These are phyloP conservation scores for Suillus sp. DNA, from an alignment of 768 basidiomycete species.

Conservation along the genomic window DNA sequence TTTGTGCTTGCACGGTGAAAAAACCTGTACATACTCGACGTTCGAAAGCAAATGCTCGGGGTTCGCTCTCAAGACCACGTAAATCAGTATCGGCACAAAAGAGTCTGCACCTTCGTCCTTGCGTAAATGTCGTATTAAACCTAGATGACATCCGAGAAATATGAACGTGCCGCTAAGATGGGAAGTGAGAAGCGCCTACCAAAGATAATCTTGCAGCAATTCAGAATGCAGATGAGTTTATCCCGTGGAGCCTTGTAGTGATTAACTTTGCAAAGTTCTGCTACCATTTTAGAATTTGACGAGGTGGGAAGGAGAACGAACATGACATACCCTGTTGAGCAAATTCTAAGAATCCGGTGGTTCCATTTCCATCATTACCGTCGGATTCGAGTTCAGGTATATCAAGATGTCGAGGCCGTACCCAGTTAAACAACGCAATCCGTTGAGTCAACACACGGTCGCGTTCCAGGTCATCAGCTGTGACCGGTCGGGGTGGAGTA, in stretches of 20 bases:
- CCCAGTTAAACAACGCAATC: conserved; percentile 89
- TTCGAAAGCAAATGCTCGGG: conserved; percentile 93
- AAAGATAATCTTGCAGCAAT: conserved; percentile 99
- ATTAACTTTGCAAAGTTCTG: conserved; percentile 94
- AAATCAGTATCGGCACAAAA: conserved; percentile 94
- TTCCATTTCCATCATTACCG: conserved; percentile 24
- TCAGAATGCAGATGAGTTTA: conserved; percentile 96
- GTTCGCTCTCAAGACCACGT: conserved; percentile 91
- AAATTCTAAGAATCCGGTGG: conserved; percentile 82
- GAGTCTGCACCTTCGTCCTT: conserved; percentile 90
- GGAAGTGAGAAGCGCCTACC: conserved; percentile 53
- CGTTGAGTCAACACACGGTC: conserved; percentile 90
- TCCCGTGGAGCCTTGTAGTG: conserved; percentile 99
- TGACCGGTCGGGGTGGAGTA: conserved; percentile 72
- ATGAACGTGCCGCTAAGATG: conserved; percentile 8
- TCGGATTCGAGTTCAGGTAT: conserved; percentile 75
- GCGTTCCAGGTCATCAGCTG: conserved; percentile 94
- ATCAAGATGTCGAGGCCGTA: conserved; percentile 88
- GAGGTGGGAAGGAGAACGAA: neutral
- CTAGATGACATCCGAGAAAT: conserved; percentile 39
- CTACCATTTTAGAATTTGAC: conserved; percentile 3
- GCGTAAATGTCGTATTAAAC: conserved; percentile 84
- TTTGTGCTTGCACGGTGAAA: neutral
- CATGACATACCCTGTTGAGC: conserved; percentile 74
- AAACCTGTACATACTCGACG: conserved; percentile 68